Percentiles rank a stretch among this genome's conserved stretches.
phyloP scores from a whole-genome alignment of 2,329 filamentous ascomycete genomes.

The Calcarisporium arbuscula region DNA sequence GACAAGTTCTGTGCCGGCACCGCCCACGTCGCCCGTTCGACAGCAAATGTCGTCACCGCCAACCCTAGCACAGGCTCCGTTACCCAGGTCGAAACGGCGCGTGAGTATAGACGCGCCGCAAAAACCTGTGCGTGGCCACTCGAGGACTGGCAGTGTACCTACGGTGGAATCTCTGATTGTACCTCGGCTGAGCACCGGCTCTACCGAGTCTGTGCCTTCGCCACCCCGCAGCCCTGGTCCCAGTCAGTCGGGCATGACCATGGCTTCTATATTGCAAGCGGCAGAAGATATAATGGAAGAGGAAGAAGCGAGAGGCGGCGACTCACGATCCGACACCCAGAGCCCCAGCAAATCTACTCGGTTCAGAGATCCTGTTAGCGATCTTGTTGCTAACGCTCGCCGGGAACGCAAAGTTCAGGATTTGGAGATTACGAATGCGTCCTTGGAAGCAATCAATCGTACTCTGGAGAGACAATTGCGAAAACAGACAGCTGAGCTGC shows the following conservation, averaged over 20 bases:
- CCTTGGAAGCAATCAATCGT: slow-evolving; percentile 88
- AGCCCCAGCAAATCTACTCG: slow-evolving; percentile 53
- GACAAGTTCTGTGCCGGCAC: slow-evolving; percentile 13
- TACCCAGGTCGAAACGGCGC: slow-evolving; percentile 32
- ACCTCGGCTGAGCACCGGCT: slow-evolving; percentile 21
- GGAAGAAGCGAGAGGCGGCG: slow-evolving; percentile 21
- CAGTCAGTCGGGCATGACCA: slow-evolving; percentile 33
- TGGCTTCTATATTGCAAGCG: slow-evolving; percentile 51
- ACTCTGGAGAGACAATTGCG: slow-evolving; percentile 86
- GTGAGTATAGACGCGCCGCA: slow-evolving; percentile 37
- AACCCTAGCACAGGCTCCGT: slow-evolving; percentile 20
- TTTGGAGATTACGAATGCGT: slow-evolving; percentile 93
- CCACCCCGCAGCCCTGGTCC: slow-evolving; percentile 26
- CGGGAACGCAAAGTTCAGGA: slow-evolving; percentile 93
- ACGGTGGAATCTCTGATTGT: slow-evolving; percentile 29
- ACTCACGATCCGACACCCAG: slow-evolving; percentile 31
- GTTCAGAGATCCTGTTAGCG: slow-evolving; percentile 57
- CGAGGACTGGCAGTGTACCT: slow-evolving; percentile 33
- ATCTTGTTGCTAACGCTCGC: slow-evolving; percentile 79
- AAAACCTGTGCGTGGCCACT: slow-evolving; percentile 28
- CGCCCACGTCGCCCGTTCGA: slow-evolving; percentile 20
- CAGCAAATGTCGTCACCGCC: slow-evolving; percentile 29
- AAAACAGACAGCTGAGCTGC: slow-evolving; percentile 83
- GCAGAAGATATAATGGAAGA: slow-evolving; percentile 42
- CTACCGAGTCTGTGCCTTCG: slow-evolving; percentile 31